Evolutionary conservation across 768 basidiomycete species (phyloP), one percentile per base, ranked within the genome.

Genomic region (Clitopilus passeckerianus): DNA sequence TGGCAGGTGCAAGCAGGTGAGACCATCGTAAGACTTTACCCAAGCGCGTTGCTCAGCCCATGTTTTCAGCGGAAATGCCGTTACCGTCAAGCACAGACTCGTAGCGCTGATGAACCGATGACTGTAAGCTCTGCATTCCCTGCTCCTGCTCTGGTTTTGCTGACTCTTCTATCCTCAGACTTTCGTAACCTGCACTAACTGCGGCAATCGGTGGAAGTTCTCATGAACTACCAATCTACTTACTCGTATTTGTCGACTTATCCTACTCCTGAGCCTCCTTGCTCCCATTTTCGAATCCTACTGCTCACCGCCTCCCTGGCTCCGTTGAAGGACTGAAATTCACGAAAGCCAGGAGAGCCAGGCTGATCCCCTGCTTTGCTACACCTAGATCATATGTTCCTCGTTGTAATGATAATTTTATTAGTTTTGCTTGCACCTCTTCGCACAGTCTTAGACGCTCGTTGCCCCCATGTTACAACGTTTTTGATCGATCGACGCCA

Each of bases 101-200:
- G 97, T 58, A 94, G 92, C 68, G 96, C 97, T 7, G 97, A 98
- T 76, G 97, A 98, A 75, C 95, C 96, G 22, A 98, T 98, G 95
- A 98, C 96, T 2, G 90, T 91, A 70, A 68, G 88, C 80, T 18
- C 22, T 62, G 33, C 57, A 35, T 41, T 50, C 41, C 6, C 34
- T 34, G 18, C 23, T 16, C 18, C 20, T 12, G 22, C 18, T 14
- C 37, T 43, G 23, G 27, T 27, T 58, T 62, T 37, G 44, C 58
- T 18, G 53, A 34, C 16, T 56, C 56, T 41, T 54, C 43, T 33
- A 34, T 68, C 22, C 59, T 3, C 57, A 91, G 88, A 95, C 94
- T 18, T 96, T 95, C 70, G 92, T 95, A 64, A 94, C 91, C 86
- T 93, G 66, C 41, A 61, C 63, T 41, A 64, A 67, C 54, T 67